Percentiles rank a stretch among this genome's conserved stretches.
These are phyloP conservation scores for Sordariomycetes sp. DNA, from an alignment of 2,329 filamentous ascomycete genomes.

Conservation along the genomic window DNA sequence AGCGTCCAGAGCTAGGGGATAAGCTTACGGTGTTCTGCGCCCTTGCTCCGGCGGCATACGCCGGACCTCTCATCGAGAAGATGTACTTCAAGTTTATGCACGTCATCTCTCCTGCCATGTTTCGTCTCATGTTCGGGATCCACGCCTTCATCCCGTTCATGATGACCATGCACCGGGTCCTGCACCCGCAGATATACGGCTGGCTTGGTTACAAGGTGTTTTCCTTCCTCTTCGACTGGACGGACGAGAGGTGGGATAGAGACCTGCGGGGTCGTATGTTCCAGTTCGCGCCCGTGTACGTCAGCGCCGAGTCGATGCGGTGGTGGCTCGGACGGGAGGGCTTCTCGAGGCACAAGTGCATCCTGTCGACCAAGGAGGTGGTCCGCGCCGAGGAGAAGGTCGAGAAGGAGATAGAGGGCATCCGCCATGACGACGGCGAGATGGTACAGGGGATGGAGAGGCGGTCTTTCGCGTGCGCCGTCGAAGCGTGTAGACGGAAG, in stretches of 20 bases:
- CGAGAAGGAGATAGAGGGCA: conserved; percentile 10
- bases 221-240: conserved; percentile 82
- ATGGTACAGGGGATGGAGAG: conserved; percentile 4
- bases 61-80: conserved; percentile 74
- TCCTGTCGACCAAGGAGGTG: conserved; percentile 68
- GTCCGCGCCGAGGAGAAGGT: conserved; percentile 50
- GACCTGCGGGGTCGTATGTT: conserved; percentile 74
- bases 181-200: conserved; percentile 63
- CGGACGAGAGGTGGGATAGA: conserved; percentile 73
- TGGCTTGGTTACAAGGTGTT: conserved; percentile 83
- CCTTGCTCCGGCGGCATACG: conserved; percentile 82
- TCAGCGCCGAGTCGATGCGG: conserved; percentile 80
- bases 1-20: conserved; percentile 72
- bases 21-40: conserved; percentile 85
- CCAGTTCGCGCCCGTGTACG: conserved; percentile 84
- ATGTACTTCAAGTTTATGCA: conserved; percentile 91
- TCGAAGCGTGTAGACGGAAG: conserved; percentile 7
- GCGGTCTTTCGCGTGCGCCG: background rate
- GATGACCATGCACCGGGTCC: conserved; percentile 66
- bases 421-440: conserved; percentile 8
- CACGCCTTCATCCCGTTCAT: conserved; percentile 90
- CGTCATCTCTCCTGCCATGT: conserved; percentile 63
- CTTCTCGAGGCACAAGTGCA: conserved; percentile 72
- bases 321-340: conserved; percentile 92
- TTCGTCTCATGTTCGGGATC: conserved; percentile 78